Evolutionary conservation across 768 basidiomycete genomes (phyloP).

Genomic region (Boletus edulis): DNA sequence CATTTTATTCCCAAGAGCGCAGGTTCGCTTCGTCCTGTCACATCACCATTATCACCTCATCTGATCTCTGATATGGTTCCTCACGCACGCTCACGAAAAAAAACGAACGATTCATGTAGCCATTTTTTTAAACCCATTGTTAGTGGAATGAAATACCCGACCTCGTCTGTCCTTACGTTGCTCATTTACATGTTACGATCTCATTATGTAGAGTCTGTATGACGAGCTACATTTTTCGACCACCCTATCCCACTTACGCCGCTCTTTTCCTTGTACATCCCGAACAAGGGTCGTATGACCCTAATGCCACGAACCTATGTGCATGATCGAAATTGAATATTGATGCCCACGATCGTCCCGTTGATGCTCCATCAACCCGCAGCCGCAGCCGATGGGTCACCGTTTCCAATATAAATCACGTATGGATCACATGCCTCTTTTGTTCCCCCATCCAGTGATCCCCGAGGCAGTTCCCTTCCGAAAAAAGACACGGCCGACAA

Average conservation of each 20-base stretch:
- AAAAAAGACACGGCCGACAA: too few species aligned
- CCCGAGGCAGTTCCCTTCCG: neutral
- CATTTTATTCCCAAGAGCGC: conserved; percentile 5
- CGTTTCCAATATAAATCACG: neutral
- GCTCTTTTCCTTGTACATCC: neutral
- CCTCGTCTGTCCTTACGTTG: conserved; percentile 17
- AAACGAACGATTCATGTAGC: conserved; percentile 14
- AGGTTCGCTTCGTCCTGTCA: conserved; percentile 2
- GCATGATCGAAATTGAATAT: neutral
- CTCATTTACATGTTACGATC: conserved; percentile 1
- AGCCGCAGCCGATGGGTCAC: neutral
- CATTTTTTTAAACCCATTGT: neutral
- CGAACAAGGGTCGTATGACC: neutral
- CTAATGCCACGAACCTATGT: neutral
- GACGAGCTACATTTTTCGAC: neutral
- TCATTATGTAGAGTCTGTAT: neutral
- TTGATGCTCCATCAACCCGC: neutral
- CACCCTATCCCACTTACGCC: neutral
- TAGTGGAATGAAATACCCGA: conserved; percentile 15
- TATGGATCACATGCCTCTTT: neutral
- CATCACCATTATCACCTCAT: conserved; percentile 6
- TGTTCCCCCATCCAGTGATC: neutral
- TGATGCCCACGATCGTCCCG: conserved; percentile 1
- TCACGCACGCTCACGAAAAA: conserved; percentile 19
- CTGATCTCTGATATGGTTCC: neutral